Evolutionary conservation across 768 basidiomycete genomes (phyloP).

Genomic region (Cubamyces lactineus): DNA sequence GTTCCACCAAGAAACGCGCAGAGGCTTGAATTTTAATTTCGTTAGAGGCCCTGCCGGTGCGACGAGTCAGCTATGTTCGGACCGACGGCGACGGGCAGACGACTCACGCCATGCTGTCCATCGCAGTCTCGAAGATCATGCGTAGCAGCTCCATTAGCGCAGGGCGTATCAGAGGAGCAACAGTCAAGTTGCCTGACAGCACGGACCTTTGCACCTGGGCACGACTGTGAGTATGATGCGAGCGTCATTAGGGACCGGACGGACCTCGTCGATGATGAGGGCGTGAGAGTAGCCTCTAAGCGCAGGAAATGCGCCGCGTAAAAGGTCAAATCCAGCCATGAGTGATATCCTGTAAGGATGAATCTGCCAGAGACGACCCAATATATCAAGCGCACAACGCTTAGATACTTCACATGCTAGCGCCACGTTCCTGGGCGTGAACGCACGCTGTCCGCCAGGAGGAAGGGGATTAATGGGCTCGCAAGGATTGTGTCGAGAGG

Average conservation of each 20-base stretch:
- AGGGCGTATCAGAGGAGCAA: slow-evolving; percentile 62
- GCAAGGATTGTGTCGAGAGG: slow-evolving; percentile 8
- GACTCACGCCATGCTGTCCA: slow-evolving; percentile 78
- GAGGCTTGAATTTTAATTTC: slow-evolving; percentile 75
- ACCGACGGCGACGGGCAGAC: slow-evolving; percentile 3
- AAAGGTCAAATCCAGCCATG: slow-evolving; percentile 70
- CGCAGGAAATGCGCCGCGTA: slow-evolving; percentile 78
- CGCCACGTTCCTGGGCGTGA: slow-evolving; percentile 57
- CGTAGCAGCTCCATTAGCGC: slow-evolving; percentile 65
- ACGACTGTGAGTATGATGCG: not conserved
- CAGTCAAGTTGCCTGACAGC: slow-evolving; percentile 71
- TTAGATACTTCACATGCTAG: slow-evolving; percentile 60
- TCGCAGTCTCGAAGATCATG: slow-evolving; percentile 61
- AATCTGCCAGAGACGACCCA: slow-evolving; percentile 51
- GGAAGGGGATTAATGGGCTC: slow-evolving; percentile 27
- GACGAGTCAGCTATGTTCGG: slow-evolving; percentile 21
- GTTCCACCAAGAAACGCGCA: slow-evolving; percentile 74
- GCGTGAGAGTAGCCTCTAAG: slow-evolving; percentile 87
- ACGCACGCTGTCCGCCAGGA: slow-evolving; percentile 72
- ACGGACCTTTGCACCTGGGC: slow-evolving; percentile 69
- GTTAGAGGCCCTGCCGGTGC: slow-evolving; percentile 56
- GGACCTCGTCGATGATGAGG: slow-evolving; percentile 80
- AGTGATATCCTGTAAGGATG: slow-evolving; percentile 73
- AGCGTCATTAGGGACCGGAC: slow-evolving; percentile 30
- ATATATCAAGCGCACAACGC: slow-evolving; percentile 58